phyloP scores from a whole-genome alignment of 352 stramenopile genomes.

The Phytopythium chamaehyphon region DNA sequence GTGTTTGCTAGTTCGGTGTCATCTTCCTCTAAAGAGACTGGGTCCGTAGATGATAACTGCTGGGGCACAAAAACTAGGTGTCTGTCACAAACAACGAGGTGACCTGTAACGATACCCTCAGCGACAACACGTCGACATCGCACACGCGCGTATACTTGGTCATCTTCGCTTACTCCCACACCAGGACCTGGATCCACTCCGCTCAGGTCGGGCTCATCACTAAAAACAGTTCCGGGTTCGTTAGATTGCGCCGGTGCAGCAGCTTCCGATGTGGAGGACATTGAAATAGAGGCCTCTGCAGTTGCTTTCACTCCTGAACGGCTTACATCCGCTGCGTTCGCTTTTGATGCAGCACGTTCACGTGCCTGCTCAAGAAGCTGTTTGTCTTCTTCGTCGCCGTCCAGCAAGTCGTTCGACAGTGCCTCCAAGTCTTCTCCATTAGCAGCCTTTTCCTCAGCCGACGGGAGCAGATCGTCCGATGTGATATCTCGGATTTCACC shows the following conservation, averaged over 20 bases:
- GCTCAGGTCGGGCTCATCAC: slow-evolving; percentile 28
- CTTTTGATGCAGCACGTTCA: slow-evolving; percentile 6
- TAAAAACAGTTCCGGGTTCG: slow-evolving; percentile 6
- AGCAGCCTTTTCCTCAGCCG: slow-evolving; percentile 13
- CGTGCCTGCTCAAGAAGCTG: slow-evolving; percentile 7
- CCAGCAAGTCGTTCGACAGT: slow-evolving; percentile 14
- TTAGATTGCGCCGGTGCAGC: slow-evolving; percentile 3
- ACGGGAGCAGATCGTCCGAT: slow-evolving; percentile 30
- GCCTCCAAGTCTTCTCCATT: slow-evolving; percentile 9
- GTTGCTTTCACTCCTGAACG: background rate
- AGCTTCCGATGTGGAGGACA: background rate
- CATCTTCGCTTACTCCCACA: slow-evolving; percentile 37
- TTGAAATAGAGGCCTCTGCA: background rate
- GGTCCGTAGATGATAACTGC: slow-evolving; percentile 3
- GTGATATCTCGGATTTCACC: slow-evolving; percentile 83
- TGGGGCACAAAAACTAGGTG: slow-evolving; percentile 65
- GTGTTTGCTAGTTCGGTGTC: slow-evolving; percentile 12
- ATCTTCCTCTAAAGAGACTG: slow-evolving; percentile 6
- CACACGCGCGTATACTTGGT: slow-evolving; percentile 62
- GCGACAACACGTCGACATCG: slow-evolving; percentile 70
- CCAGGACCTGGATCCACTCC: slow-evolving; percentile 68
- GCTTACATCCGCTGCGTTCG: background rate
- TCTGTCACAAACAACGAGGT: slow-evolving; percentile 60
- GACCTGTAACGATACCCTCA: slow-evolving; percentile 65
- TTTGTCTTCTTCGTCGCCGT: slow-evolving; percentile 8